Evolutionary conservation across 768 basidiomycete genomes (phyloP).

Genomic region (Jaapia argillacea): DNA sequence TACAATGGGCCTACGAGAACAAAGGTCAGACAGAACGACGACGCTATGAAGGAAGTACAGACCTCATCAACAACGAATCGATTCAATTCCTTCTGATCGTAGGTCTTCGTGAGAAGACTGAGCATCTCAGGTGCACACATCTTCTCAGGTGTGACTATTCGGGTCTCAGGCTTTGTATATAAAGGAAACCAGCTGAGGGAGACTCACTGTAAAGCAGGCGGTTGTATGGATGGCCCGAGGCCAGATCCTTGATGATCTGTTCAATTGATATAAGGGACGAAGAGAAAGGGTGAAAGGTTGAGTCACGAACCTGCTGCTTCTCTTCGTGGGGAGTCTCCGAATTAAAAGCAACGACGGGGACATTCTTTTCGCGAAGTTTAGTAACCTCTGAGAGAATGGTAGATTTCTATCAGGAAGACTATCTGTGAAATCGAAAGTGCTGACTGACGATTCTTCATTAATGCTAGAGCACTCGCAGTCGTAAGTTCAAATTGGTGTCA

Average conservation of each 20-base stretch:
- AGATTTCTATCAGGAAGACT: not conserved
- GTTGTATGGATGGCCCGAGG: constrained; percentile 43
- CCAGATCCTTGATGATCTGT: constrained; percentile 60
- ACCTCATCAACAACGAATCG: constrained; percentile 80
- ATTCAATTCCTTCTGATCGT: constrained; percentile 50
- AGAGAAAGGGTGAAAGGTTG: not conserved
- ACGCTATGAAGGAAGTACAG: constrained; percentile 6
- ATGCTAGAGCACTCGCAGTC: constrained; percentile 29
- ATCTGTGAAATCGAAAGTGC: not conserved
- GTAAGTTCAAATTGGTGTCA: not conserved
- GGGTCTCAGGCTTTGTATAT: too few relatives aligned
- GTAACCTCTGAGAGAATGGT: constrained; percentile 47
- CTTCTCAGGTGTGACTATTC: constrained; percentile 68
- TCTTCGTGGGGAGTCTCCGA: constrained; percentile 54
- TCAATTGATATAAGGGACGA: not conserved
- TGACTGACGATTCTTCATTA: constrained; percentile 72
- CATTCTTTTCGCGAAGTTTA: constrained; percentile 39
- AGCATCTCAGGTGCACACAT: constrained; percentile 46
- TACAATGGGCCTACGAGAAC: constrained; percentile 60
- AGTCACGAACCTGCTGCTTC: constrained; percentile 36
- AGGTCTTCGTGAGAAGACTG: constrained; percentile 34
- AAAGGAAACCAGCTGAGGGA: not conserved
- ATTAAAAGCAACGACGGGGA: constrained; percentile 51
- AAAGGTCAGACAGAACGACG: constrained; percentile 1
- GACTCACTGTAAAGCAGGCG: constrained; percentile 68